These are phyloP conservation scores for Dactylorhiza incarnata DNA, from an alignment of 106 monocot species.

Conservation along the genomic window DNA sequence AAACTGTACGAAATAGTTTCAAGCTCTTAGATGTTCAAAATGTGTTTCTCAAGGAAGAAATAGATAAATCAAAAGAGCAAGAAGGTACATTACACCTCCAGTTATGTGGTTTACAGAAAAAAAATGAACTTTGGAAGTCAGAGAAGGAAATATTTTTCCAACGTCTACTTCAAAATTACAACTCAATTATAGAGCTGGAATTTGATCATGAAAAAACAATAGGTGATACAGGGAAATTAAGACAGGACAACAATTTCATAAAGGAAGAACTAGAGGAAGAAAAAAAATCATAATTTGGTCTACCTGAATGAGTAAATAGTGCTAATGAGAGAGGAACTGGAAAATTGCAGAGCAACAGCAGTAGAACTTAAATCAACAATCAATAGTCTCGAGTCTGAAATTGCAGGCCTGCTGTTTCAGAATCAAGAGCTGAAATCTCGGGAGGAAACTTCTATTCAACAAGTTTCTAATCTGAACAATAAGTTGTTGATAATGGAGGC, in stretches of 20 bases:
- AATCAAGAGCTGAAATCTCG: too few relatives aligned
- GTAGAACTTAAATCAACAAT: too few relatives aligned
- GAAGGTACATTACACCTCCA: conserved; percentile 3
- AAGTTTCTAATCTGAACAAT: too few relatives aligned
- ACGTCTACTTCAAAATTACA: conserved; percentile 6
- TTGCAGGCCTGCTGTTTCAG: too few relatives aligned
- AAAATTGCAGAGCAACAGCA: too few relatives aligned
- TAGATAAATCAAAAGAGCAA: conserved; percentile 7
- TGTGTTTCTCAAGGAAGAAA: conserved; percentile 11
- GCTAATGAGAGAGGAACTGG: too few relatives aligned
- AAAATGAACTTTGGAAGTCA: conserved; percentile 11
- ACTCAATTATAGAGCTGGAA: conserved; percentile 6
- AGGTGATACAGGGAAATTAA: not conserved
- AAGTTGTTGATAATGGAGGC: too few relatives aligned
- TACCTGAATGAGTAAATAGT: too few relatives aligned
- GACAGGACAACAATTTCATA: conserved; percentile 10
- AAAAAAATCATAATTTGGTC: conserved; percentile 9
- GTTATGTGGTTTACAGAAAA: conserved; percentile 4
- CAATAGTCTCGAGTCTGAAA: too few relatives aligned
- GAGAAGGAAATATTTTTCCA: conserved; percentile 11
- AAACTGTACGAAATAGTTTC: not conserved
- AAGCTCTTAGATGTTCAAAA: conserved; percentile 13
- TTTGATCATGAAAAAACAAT: conserved; percentile 8
- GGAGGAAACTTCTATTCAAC: too few relatives aligned
- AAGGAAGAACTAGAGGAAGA: conserved; percentile 27